These are phyloP conservation scores for Sodiomyces alkalinus DNA, from an alignment of 2,329 filamentous ascomycete genomes.

Conservation along the genomic window DNA sequence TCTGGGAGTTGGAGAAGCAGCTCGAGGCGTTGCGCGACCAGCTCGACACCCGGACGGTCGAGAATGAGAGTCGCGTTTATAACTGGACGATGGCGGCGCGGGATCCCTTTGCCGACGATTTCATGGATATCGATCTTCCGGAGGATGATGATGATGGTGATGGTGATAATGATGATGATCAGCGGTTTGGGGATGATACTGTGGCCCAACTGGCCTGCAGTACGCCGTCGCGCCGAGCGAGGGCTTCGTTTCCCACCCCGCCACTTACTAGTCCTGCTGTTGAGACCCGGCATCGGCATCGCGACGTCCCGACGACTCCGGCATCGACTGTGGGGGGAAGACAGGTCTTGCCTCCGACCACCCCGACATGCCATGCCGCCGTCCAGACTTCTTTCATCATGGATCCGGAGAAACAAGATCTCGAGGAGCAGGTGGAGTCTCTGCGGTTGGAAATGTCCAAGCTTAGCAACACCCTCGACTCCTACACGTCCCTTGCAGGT, in stretches of 20 bases:
- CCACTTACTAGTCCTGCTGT: slow-evolving; percentile 35
- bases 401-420: slow-evolving; percentile 23
- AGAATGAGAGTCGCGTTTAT: slow-evolving; percentile 16
- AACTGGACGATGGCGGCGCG: slow-evolving; percentile 37
- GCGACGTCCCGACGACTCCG: slow-evolving; percentile 19
- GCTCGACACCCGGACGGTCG: slow-evolving; percentile 13
- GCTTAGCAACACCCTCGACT: slow-evolving; percentile 29
- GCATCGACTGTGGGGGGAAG: too few relatives aligned
- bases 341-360: slow-evolving; percentile 4
- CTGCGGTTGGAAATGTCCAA: slow-evolving; percentile 32
- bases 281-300: slow-evolving; percentile 3
- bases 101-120: slow-evolving; percentile 28
- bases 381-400: slow-evolving; percentile 24
- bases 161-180: too few relatives aligned
- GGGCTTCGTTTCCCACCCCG: slow-evolving; percentile 37
- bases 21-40: slow-evolving; percentile 19
- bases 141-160: slow-evolving; percentile 20
- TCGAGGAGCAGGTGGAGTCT: slow-evolving; percentile 31
- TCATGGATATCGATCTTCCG: slow-evolving; percentile 23
- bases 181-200: slow-evolving; percentile 32
- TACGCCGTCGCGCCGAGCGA: slow-evolving; percentile 30
- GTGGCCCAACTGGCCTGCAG: slow-evolving; percentile 35
- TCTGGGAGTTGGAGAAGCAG: slow-evolving; percentile 25
- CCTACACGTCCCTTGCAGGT: slow-evolving; percentile 25
- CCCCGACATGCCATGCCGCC: slow-evolving; percentile 18